Conservation (phyloP, 192 early-diverging fungal species). For the Funneliformis geosporum region DNA sequence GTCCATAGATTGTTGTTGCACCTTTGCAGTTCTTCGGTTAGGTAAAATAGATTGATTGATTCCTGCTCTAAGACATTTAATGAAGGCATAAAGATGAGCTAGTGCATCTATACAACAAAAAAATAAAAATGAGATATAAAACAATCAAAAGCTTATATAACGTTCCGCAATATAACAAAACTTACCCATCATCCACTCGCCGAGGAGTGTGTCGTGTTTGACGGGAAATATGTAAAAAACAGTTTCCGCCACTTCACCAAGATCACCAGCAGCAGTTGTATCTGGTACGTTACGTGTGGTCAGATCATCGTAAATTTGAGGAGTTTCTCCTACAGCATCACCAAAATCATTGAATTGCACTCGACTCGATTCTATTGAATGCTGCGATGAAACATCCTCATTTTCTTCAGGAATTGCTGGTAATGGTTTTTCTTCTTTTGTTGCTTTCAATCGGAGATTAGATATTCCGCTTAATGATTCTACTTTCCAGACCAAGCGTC, state of each 20-base stretch:
- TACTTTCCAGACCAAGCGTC: slow-evolving; percentile 19
- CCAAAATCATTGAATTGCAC: neutral
- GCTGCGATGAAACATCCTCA: slow-evolving; percentile 2
- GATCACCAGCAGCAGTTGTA: slow-evolving; percentile 16
- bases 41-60: slow-evolving; percentile 30
- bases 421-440: slow-evolving; percentile 10
- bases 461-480: slow-evolving; percentile 18
- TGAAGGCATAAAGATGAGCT: slow-evolving; percentile 27
- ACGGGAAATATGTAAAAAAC: slow-evolving; percentile 22
- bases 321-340: slow-evolving; percentile 12
- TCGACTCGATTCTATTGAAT: slow-evolving; percentile 9
- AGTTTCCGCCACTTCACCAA: slow-evolving; percentile 15
- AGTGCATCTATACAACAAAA: slow-evolving; percentile 13
- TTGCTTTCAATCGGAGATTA: neutral
- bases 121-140: neutral
- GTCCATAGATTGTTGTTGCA: slow-evolving; percentile 32
- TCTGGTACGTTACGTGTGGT: slow-evolving; percentile 2
- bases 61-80: slow-evolving; percentile 30
- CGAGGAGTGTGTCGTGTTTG: slow-evolving; percentile 19
- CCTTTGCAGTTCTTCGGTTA: slow-evolving; percentile 24
- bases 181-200: slow-evolving; percentile 28
- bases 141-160: neutral
- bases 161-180: neutral
- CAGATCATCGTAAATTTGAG: slow-evolving; percentile 1
- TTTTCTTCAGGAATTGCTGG: slow-evolving; percentile 25